Percentiles rank a stretch among this genome's conserved stretches.
Evolutionary conservation across 768 basidiomycete genomes (phyloP).

Genomic region (Pulveroboletus frians): DNA sequence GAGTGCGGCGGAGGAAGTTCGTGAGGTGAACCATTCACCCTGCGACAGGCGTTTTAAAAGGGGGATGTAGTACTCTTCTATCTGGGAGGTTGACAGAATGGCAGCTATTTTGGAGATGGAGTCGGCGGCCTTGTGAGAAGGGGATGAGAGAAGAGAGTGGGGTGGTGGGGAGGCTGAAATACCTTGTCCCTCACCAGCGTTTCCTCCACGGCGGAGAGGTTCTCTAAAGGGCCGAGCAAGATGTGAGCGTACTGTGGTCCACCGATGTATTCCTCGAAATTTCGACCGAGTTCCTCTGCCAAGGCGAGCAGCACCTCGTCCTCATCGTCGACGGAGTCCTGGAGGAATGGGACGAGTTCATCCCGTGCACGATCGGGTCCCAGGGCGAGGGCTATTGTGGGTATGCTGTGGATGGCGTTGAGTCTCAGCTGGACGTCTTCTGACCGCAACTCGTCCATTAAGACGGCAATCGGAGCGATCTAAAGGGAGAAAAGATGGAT

Average conservation of each 20-base stretch:
- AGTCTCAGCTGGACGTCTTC: conserved; percentile 96
- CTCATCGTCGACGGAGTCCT: conserved; percentile 99
- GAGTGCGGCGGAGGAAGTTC: conserved; percentile 91
- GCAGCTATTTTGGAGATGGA: conserved; percentile 87
- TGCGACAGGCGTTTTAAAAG: conserved; percentile 81
- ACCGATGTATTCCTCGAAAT: conserved; percentile 92
- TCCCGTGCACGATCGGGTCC: conserved; percentile 93
- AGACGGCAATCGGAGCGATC: conserved; percentile 92
- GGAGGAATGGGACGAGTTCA: conserved; percentile 94
- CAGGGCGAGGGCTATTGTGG: conserved; percentile 95
- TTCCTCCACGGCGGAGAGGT: conserved; percentile 94
- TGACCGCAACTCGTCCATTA: conserved; percentile 96
- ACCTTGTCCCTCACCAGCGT: conserved; percentile 98
- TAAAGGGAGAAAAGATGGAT: conserved; percentile 27
- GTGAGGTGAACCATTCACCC: conserved; percentile 98
- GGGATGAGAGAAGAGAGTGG: conserved; percentile 3
- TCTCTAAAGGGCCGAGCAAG: conserved; percentile 88
- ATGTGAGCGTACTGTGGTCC: conserved; percentile 84
- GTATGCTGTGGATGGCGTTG: conserved; percentile 95
- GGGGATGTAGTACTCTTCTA: conserved; percentile 90
- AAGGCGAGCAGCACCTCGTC: conserved; percentile 95
- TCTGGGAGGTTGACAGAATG: conserved; percentile 69
- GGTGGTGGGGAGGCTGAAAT: conserved; percentile 11
- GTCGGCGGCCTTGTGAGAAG: conserved; percentile 72
- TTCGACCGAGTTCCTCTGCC: conserved; percentile 89